Conservation (phyloP, 1,284 basidiomycete genomes). For the Malassezia cuniculi region DNA sequence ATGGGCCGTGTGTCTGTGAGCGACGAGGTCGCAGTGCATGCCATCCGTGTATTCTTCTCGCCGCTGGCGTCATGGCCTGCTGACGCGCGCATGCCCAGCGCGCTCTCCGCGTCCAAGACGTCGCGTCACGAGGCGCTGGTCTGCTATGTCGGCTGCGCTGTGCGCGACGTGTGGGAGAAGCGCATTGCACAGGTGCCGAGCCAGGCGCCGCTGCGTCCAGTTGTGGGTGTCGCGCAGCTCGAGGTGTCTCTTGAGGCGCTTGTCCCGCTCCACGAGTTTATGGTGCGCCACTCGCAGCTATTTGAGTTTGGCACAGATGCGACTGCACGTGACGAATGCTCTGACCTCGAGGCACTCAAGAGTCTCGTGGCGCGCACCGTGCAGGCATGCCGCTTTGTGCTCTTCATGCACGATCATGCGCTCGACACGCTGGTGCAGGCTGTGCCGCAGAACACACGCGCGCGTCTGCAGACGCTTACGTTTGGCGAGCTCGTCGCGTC, state of each 20-base stretch:
- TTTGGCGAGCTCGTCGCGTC: constrained; percentile 52
- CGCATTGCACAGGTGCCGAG: constrained; percentile 48
- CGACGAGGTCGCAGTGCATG: constrained; percentile 33
- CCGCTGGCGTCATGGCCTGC: constrained; percentile 34
- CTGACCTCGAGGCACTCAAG: constrained; percentile 60
- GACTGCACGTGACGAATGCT: constrained; percentile 58
- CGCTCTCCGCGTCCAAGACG: constrained; percentile 20
- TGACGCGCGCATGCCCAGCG: constrained; percentile 24
- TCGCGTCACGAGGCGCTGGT: constrained; percentile 72
- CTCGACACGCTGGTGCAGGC: constrained; percentile 65
- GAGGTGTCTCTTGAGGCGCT: constrained; percentile 27
- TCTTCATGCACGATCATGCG: constrained; percentile 80
- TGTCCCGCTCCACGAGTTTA: constrained; percentile 25
- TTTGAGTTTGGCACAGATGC: constrained; percentile 22
- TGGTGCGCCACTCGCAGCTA: constrained; percentile 36
- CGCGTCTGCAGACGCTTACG: constrained; percentile 17
- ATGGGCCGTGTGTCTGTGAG: constrained; percentile 17
- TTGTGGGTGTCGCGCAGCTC: constrained; percentile 14
- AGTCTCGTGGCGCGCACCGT: constrained; percentile 55
- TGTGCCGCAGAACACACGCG: constrained; percentile 22
- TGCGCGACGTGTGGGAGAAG: constrained; percentile 74
- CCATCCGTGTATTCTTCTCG: constrained; percentile 37
- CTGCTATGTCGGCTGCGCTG: constrained; percentile 68
- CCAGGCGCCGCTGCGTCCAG: constrained; percentile 1
- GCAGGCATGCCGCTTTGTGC: constrained; percentile 67